Evolutionary conservation across 768 basidiomycete genomes (phyloP), one percentile per base, ranked within the genome.

Genomic region (Cystofilobasidium ferigula): DNA sequence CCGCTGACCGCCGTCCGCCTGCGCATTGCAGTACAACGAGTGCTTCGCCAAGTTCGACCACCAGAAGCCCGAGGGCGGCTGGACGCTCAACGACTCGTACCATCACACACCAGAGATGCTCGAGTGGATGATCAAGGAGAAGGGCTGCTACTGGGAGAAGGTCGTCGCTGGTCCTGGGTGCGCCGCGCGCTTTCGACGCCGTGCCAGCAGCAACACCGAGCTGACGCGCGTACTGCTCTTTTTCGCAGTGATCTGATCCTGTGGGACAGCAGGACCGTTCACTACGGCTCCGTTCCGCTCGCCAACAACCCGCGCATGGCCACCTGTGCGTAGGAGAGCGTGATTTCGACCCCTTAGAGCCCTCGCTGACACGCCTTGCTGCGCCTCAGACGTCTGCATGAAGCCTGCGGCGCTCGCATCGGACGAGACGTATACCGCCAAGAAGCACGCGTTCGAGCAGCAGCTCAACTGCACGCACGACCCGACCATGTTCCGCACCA

Each of bases 121-220:
- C 24, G 59, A 76, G 28, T 78, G 77, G 77, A 74, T 78, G 68
- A 45, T 67, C 40, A 72, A 72, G 47, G 74, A 75, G 26, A 66
- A 72, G 51, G 77, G 77, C 0, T 77, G 76, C 63, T 69, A 67
- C 24, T 75, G 74, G 74, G 63, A 72, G 51, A 76, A 77, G 69
- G 71, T 76, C 22, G 63, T 69, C 45, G 74, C 74, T 45, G 72
- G 65, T 20, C 72, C 75, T 5, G 77, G n/a, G n/a, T n/a, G n/a
- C n/a, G n/a, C n/a, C n/a, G n/a, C n/a, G n/a, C n/a, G n/a, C n/a
- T n/a, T n/a, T n/a, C n/a, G n/a, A n/a, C n/a, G n/a, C n/a, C n/a
- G n/a, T n/a, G n/a, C n/a, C n/a, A n/a, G n/a, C n/a, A n/a, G n/a
- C n/a, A n/a, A n/a, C n/a, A n/a, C n/a, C n/a, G n/a, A n/a, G n/a